Evolutionary conservation across 139 green algal species (phyloP).

Genomic region (Chlamydomonas sp.): DNA sequence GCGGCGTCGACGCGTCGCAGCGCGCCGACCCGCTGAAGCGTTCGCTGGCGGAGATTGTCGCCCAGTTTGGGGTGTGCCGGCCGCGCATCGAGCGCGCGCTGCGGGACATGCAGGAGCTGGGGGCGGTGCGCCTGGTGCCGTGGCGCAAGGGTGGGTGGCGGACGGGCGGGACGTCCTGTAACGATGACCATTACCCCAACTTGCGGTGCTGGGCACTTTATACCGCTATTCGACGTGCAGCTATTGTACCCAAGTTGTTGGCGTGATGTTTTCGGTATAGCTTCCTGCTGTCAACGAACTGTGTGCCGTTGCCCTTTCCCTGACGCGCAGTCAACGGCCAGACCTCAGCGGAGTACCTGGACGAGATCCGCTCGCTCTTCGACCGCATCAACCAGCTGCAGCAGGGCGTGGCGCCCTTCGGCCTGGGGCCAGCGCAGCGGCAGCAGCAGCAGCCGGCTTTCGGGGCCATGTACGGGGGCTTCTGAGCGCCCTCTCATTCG

Average conservation of each 20-base stretch:
- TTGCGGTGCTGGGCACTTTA: too few relatives aligned
- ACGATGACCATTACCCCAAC: too few relatives aligned
- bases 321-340: conserved; percentile 9
- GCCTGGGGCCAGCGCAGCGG: not conserved
- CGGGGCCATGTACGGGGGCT: not conserved
- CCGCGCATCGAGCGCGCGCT: not conserved
- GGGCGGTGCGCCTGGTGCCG: conserved; percentile 10
- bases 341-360: conserved; percentile 3
- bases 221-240: too few relatives aligned
- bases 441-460: conserved; percentile 13
- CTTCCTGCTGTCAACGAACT: not conserved
- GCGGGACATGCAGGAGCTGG: conserved; percentile 24
- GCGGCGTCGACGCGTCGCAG: not conserved
- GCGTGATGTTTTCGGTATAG: too few relatives aligned
- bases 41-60: not conserved
- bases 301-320: too few relatives aligned
- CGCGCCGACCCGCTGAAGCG: not conserved
- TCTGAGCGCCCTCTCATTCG: not conserved
- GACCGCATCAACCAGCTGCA: conserved; percentile 22
- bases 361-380: conserved; percentile 24
- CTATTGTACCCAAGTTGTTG: too few relatives aligned
- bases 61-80: not conserved
- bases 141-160: conserved; percentile 11
- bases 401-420: not conserved
- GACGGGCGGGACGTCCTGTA: too few relatives aligned